A percentile compares a stretch with the other conserved stretches of the same genome.
phyloP scores from a whole-genome alignment of 352 stramenopile species.

The Globisporangium barbulae region DNA sequence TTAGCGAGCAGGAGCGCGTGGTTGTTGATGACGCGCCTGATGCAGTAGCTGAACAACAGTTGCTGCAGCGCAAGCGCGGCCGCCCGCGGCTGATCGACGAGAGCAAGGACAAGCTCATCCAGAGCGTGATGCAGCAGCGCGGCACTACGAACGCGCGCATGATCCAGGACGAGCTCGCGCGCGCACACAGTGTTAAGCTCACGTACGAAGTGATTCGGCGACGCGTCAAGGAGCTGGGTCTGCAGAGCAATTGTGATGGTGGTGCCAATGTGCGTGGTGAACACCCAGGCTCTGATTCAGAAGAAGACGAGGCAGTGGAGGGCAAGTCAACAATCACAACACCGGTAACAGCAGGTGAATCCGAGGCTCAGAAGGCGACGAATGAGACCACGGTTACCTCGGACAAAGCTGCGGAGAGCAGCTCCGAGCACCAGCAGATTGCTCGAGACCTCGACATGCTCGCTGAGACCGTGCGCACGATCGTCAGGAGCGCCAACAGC shows the following conservation, averaged over 20 bases:
- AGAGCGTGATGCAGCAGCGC: conserved; percentile 17
- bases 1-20: not conserved
- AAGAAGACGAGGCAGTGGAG: not conserved
- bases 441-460: conserved; percentile 54
- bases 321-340: not conserved
- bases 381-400: not conserved
- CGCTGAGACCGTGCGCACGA: conserved; percentile 53
- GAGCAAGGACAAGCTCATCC: conserved; percentile 14
- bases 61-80: conserved; percentile 14
- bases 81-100: conserved; percentile 11
- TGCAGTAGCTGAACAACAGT: not conserved
- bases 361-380: conserved; percentile 1
- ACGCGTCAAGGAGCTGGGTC: conserved; percentile 20
- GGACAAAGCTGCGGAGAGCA: not conserved
- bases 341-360: not conserved
- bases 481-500: conserved; percentile 30
- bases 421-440: conserved; percentile 11
- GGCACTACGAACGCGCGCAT: conserved; percentile 20
- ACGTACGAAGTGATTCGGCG: conserved; percentile 27
- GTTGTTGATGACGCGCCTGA: not conserved
- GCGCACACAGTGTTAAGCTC: conserved; percentile 19
- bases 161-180: conserved; percentile 26
- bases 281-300: not conserved
- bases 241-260: not conserved
- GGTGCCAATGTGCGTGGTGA: not conserved